A percentile compares a stretch with the other conserved stretches of the same genome.
Evolutionary conservation across 495 filamentous ascomycete species (phyloP).

Genomic region (Amphirosellinia nigrospora): DNA sequence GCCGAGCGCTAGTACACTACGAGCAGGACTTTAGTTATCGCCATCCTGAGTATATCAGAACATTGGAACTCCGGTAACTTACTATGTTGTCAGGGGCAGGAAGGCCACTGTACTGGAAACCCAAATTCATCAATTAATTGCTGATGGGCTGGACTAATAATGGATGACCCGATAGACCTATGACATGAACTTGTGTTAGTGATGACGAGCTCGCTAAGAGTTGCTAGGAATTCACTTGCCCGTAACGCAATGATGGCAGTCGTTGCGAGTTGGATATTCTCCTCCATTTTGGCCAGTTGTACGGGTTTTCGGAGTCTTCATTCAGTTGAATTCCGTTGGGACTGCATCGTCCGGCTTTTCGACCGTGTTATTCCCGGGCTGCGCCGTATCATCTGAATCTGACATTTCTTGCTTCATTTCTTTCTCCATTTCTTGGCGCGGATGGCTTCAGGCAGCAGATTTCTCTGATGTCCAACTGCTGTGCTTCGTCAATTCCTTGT

Average conservation of each 20-base stretch:
- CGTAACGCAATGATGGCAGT: conserved; percentile 52
- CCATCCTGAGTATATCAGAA: background rate
- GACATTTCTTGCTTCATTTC: background rate
- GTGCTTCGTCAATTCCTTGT: background rate
- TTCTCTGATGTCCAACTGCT: background rate
- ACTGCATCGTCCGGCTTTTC: background rate
- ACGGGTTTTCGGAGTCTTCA: conserved; percentile 63
- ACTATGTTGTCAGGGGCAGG: conserved; percentile 61
- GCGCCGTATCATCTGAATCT: conserved; percentile 8
- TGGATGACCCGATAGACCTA: conserved; percentile 61
- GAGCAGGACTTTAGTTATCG: background rate
- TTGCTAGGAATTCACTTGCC: conserved; percentile 34
- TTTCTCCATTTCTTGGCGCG: background rate
- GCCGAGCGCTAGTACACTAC: conserved; percentile 57
- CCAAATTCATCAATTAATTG: conserved; percentile 54
- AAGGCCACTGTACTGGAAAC: conserved; percentile 58
- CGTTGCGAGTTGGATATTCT: conserved; percentile 51
- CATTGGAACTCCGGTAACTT: conserved; percentile 23
- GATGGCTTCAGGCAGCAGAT: background rate
- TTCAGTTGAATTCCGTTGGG: conserved; percentile 57
- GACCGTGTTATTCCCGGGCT: background rate
- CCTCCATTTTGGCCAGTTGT: conserved; percentile 64
- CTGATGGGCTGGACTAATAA: conserved; percentile 54
- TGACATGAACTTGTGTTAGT: background rate
- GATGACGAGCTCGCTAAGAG: background rate